Percentiles rank a stretch among this genome's conserved stretches.
Conservation (phyloP, 768 basidiomycete species). For the Daedaleopsis nitida region DNA sequence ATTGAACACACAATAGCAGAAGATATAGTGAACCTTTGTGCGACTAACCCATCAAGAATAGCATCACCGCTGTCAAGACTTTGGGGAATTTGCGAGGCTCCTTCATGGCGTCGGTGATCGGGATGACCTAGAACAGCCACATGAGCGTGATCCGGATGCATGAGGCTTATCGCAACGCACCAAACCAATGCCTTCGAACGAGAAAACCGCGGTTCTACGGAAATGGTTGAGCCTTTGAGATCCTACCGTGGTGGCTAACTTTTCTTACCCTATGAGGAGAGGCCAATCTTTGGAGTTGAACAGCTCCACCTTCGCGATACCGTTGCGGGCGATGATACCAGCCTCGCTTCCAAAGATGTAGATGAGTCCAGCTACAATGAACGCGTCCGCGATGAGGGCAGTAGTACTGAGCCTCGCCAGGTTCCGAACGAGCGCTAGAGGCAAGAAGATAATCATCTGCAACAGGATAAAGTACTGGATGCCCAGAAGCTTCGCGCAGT, state of each 20-base stretch:
- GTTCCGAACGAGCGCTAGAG: slow-evolving; percentile 86
- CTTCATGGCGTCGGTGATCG: slow-evolving; percentile 95
- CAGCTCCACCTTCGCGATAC: slow-evolving; percentile 76
- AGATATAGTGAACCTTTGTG: background rate
- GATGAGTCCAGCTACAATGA: slow-evolving; percentile 86
- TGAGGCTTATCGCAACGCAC: slow-evolving; percentile 40
- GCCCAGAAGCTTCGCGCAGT: slow-evolving; percentile 67
- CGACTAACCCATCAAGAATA: slow-evolving; percentile 68
- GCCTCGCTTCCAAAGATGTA: slow-evolving; percentile 92
- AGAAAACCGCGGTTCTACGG: slow-evolving; percentile 90
- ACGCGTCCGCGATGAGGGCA: slow-evolving; percentile 90
- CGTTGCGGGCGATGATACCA: slow-evolving; percentile 60
- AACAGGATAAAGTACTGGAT: slow-evolving; percentile 81
- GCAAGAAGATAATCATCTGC: slow-evolving; percentile 86
- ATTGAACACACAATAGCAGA: background rate
- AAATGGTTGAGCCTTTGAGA: slow-evolving; percentile 4
- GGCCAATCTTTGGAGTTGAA: slow-evolving; percentile 93
- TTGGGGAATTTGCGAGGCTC: slow-evolving; percentile 92
- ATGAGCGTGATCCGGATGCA: background rate
- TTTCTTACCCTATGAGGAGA: slow-evolving; percentile 81
- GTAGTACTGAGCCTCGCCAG: slow-evolving; percentile 93
- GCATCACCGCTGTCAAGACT: slow-evolving; percentile 89
- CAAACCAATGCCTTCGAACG: slow-evolving; percentile 96
- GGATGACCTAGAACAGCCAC: slow-evolving; percentile 64
- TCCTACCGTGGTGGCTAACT: background rate